These are phyloP conservation scores for Phialophora macrospora DNA, from an alignment of 2,329 filamentous ascomycete genomes.

Conservation along the genomic window DNA sequence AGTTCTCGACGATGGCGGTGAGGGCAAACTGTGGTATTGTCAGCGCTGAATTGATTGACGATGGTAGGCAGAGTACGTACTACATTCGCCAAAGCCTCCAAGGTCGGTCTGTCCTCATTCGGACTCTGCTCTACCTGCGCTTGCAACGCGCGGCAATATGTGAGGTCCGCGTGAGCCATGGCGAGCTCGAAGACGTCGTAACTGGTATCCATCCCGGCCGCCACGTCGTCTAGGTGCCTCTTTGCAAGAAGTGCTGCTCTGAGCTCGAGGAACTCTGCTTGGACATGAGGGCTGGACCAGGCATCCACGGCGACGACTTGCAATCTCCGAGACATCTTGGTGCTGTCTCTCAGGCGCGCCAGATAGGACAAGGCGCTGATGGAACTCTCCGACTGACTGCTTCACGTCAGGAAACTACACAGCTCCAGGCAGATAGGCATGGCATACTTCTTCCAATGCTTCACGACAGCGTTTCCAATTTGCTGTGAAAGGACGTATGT, in stretches of 20 bases:
- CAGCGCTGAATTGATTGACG: background rate
- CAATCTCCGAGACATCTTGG: slow-evolving; percentile 12
- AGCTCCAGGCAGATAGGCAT: background rate
- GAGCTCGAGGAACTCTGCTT: slow-evolving; percentile 35
- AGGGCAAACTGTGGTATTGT: slow-evolving; percentile 32
- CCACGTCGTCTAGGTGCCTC: slow-evolving; percentile 34
- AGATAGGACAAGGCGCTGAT: slow-evolving; percentile 37
- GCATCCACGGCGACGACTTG: slow-evolving; percentile 21
- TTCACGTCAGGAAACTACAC: background rate
- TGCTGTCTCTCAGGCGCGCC: slow-evolving; percentile 23
- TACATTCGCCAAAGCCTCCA: slow-evolving; percentile 34
- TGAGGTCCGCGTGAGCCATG: slow-evolving; percentile 39
- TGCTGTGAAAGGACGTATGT: slow-evolving; percentile 25
- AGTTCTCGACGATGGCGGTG: slow-evolving; percentile 28
- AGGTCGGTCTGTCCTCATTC: slow-evolving; percentile 4
- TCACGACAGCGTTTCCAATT: slow-evolving; percentile 23
- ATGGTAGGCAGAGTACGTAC: slow-evolving; percentile 20
- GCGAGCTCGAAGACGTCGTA: slow-evolving; percentile 37
- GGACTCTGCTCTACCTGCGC: slow-evolving; percentile 25
- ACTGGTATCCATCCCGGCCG: slow-evolving; percentile 37
- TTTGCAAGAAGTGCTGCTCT: slow-evolving; percentile 33
- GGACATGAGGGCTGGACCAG: slow-evolving; percentile 33
- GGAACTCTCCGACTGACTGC: slow-evolving; percentile 30
- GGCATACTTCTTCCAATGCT: slow-evolving; percentile 33
- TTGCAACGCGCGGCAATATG: slow-evolving; percentile 37